Conservation (phyloP, 805 yeast species). For the Scheffersomyces ergatensis region DNA sequence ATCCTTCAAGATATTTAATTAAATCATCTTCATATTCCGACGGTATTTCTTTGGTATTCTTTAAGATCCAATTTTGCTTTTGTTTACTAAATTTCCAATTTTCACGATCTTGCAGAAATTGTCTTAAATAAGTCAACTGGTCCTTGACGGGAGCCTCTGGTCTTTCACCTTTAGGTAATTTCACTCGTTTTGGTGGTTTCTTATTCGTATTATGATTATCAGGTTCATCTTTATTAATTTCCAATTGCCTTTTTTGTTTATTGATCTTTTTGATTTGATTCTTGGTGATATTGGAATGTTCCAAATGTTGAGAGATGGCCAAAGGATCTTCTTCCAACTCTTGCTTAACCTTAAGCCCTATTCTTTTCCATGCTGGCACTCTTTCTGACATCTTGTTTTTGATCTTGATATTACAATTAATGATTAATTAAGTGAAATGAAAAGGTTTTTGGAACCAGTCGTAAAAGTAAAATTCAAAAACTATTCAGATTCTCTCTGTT, state of each 20-base stretch:
- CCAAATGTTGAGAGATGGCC: conserved; percentile 42
- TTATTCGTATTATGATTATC: too few relatives aligned
- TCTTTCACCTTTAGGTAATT: conserved; percentile 66
- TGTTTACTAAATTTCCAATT: conserved; percentile 85
- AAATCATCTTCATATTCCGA: conserved; percentile 51
- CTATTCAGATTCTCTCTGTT: too few relatives aligned
- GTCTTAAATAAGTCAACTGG: conserved; percentile 63
- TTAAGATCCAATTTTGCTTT: conserved; percentile 82
- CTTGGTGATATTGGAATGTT: conserved; percentile 36
- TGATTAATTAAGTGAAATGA: too few relatives aligned
- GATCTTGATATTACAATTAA: too few relatives aligned
- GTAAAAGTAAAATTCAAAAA: too few relatives aligned
- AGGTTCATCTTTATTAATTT: conserved; percentile 14
- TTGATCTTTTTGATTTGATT: conserved; percentile 43
- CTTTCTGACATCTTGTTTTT: conserved; percentile 7
- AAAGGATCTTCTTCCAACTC: conserved; percentile 45
- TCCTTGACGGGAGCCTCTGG: conserved; percentile 76
- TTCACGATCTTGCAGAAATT: conserved; percentile 51
- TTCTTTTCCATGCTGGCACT: conserved; percentile 78
- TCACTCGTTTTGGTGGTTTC: conserved; percentile 68
- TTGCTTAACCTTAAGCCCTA: conserved; percentile 64
- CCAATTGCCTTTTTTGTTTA: conserved; percentile 25
- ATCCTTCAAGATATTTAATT: conserved; percentile 50
- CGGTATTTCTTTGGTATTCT: conserved; percentile 55
- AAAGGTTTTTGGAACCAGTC: too few relatives aligned